Evolutionary conservation across 2,329 filamentous ascomycete species (phyloP).

Genomic region (Colletotrichum cuscutae): DNA sequence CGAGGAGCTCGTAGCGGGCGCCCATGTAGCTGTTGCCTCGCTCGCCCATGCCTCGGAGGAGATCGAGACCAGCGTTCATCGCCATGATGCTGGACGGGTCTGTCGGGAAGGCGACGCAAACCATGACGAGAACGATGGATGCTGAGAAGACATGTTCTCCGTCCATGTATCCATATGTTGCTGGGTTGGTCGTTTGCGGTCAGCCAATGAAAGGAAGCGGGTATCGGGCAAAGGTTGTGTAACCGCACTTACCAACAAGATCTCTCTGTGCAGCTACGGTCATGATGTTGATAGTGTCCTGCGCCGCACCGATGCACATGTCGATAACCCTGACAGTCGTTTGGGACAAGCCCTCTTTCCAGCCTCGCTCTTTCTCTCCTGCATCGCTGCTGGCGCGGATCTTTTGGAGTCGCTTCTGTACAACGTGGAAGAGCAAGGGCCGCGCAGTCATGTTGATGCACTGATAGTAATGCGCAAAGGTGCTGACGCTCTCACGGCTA

Average conservation of each 20-base stretch:
- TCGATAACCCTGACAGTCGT: constrained; percentile 45
- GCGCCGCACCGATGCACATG: constrained; percentile 45
- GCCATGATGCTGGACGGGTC: constrained; percentile 52
- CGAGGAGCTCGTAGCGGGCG: constrained; percentile 46
- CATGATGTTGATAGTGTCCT: constrained; percentile 42
- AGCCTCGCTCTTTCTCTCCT: constrained; percentile 28
- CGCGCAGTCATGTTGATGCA: constrained; percentile 48
- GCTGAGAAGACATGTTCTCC: constrained; percentile 47
- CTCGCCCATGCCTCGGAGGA: constrained; percentile 62
- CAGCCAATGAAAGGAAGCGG: constrained; percentile 6
- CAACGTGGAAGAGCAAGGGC: constrained; percentile 43
- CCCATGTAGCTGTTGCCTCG: constrained; percentile 62
- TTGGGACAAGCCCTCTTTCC: constrained; percentile 41
- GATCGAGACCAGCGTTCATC: constrained; percentile 57
- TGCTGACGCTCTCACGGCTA: constrained; percentile 57
- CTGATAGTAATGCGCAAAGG: constrained; percentile 46
- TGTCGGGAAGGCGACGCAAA: constrained; percentile 57
- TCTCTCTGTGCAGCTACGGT: constrained; percentile 43
- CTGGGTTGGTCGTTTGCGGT: constrained; percentile 32
- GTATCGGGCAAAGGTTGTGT: background rate
- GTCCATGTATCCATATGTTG: constrained; percentile 46
- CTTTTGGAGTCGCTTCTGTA: constrained; percentile 40
- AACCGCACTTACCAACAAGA: constrained; percentile 53
- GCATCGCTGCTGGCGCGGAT: constrained; percentile 20
- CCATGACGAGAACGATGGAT: constrained; percentile 46